Evolutionary conservation across 2,329 filamentous ascomycete genomes (phyloP).

Genomic region (Alternaria gansuensis): DNA sequence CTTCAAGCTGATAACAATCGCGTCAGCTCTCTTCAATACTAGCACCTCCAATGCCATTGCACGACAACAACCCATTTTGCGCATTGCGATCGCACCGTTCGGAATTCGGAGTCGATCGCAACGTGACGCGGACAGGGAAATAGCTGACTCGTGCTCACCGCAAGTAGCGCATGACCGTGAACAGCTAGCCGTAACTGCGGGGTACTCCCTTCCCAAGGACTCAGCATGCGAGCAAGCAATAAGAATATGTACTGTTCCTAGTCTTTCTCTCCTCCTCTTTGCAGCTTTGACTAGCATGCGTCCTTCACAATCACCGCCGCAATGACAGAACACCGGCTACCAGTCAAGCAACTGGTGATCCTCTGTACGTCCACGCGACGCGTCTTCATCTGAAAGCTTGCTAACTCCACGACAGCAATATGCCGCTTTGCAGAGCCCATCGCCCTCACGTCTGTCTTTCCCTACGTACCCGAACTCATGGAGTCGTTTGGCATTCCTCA

Average conservation of each 20-base stretch:
- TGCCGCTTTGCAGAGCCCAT: conserved; percentile 93
- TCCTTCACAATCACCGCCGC: conserved; percentile 21
- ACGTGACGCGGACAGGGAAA: background rate
- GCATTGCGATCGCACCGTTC: conserved; percentile 1
- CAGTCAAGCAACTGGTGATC: conserved; percentile 53
- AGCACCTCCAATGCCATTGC: background rate
- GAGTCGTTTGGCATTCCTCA: conserved; percentile 52
- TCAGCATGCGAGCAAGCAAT: conserved; percentile 18
- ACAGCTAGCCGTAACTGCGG: conserved; percentile 30
- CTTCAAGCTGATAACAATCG: conserved; percentile 4
- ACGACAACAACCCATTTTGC: background rate
- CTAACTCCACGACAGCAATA: conserved; percentile 69
- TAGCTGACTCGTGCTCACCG: conserved; percentile 18
- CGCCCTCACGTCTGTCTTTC: conserved; percentile 90
- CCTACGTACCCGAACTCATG: conserved; percentile 77
- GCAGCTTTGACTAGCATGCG: conserved; percentile 19
- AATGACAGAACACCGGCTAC: conserved; percentile 52
- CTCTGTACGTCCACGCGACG: conserved; percentile 41
- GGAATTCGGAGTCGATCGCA: conserved; percentile 14
- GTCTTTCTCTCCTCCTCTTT: conserved; percentile 1
- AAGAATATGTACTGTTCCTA: conserved; percentile 6
- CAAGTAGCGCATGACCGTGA: conserved; percentile 17
- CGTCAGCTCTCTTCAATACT: background rate
- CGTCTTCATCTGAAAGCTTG: background rate
- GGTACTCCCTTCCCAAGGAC: conserved; percentile 22